Evolutionary conservation across 1,139 yeast species (phyloP).

Genomic region (Saccharomyces hybrid): DNA sequence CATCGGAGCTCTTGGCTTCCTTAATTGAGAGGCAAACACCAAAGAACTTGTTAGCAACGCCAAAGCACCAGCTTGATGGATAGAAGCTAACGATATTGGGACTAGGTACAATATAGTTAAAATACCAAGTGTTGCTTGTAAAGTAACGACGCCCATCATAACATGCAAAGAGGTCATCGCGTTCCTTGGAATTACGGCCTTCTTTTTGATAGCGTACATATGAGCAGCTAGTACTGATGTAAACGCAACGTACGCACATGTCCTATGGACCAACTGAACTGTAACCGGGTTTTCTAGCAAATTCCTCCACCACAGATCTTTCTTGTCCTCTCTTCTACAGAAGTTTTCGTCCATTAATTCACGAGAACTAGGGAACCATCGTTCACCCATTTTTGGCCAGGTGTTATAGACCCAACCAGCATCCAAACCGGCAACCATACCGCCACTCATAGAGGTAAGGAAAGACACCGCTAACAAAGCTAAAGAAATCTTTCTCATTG

Average conservation of each 20-base stretch:
- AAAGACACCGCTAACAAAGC: constrained; percentile 65
- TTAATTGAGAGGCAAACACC: constrained; percentile 60
- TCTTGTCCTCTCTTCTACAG: constrained; percentile 55
- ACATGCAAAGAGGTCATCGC: constrained; percentile 53
- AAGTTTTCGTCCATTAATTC: constrained; percentile 77
- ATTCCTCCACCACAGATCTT: constrained; percentile 87
- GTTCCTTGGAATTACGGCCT: constrained; percentile 54
- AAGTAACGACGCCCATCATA: constrained; percentile 71
- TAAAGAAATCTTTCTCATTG: constrained; percentile 47
- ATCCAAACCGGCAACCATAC: constrained; percentile 96
- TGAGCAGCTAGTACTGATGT: constrained; percentile 61
- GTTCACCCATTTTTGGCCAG: constrained; percentile 92
- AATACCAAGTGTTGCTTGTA: constrained; percentile 84
- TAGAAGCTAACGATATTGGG: constrained; percentile 87
- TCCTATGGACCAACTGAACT: constrained; percentile 87
- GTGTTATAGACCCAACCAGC: constrained; percentile 95
- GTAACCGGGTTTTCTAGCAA: constrained; percentile 93
- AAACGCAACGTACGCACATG: constrained; percentile 77
- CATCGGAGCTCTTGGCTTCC: constrained; percentile 53
- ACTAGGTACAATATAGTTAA: constrained; percentile 79
- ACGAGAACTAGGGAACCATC: constrained; percentile 56
- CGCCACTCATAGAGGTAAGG: constrained; percentile 92
- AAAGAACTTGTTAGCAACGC: constrained; percentile 77
- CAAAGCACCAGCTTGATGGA: constrained; percentile 96
- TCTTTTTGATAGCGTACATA: constrained; percentile 50